Evolutionary conservation across 129 eudicot species (phyloP).

Genomic region (Flaveria ramosissima): DNA sequence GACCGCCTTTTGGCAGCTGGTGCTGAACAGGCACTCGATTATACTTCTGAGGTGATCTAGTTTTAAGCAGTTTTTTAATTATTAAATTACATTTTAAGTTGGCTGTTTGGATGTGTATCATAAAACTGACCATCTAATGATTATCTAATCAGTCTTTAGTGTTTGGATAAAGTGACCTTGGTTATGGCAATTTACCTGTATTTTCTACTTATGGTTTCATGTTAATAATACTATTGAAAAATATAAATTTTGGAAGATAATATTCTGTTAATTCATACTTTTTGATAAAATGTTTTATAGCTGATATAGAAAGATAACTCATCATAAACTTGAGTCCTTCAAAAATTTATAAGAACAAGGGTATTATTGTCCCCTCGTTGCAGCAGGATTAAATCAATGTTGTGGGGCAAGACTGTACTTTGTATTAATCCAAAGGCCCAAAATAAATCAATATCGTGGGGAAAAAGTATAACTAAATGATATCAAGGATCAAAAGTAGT

Average conservation of each 20-base stretch:
- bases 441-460: not conserved
- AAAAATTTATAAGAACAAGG: too few relatives aligned
- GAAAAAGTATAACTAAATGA: not conserved
- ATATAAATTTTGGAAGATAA: not conserved
- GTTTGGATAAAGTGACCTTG: not conserved
- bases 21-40: slow-evolving; percentile 92
- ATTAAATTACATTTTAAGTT: slow-evolving; percentile 8
- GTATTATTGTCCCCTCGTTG: not conserved
- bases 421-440: not conserved
- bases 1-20: slow-evolving; percentile 81
- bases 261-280: not conserved
- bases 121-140: not conserved
- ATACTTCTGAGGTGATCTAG: slow-evolving; percentile 65
- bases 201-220: not conserved
- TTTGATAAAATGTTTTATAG: too few relatives aligned
- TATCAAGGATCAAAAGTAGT: not conserved
- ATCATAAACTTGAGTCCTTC: too few relatives aligned
- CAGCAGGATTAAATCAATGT: not conserved
- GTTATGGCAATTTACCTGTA: slow-evolving; percentile 7
- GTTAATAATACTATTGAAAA: not conserved
- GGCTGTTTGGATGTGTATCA: not conserved
- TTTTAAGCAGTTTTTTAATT: slow-evolving; percentile 5
- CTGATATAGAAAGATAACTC: too few relatives aligned
- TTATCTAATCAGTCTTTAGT: not conserved
- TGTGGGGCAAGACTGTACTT: not conserved